Evolutionary conservation across 192 early-diverging fungal genomes (phyloP), one percentile per base, ranked within the genome.

Genomic region (Anaeromyces robustus): DNA sequence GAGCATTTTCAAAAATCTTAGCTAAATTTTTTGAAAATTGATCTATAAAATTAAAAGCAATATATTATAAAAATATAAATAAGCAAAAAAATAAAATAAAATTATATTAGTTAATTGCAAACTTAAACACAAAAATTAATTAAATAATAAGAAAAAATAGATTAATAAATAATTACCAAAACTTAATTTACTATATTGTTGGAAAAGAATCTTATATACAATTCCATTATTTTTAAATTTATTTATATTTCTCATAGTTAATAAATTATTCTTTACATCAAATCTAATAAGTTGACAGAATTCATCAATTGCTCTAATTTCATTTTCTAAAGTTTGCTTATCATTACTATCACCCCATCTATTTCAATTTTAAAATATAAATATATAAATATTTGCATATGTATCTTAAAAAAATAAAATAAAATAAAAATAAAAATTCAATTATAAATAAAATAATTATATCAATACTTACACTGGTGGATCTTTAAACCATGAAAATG

Each of bases 1-100:
- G 84, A 0, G 84, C 88, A 29, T 88, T 86, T 12, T 32, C 17
- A 18, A 86, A 37, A 13, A 85, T 79, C 0, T 87, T 85, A 30
- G 79, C 14, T 12, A 80, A 14, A 82, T 83, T 37, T n/a, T 83
- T 30, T 22, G 79, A 13, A 68, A 83, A 52, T 52, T 52, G 77
- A 17, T 83, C 82, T 43, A 30, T 18, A 29, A 29, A 13, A 81
- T 2, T 22, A 16, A n/a, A n/a, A n/a, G n/a, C n/a, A n/a, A n/a
- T n/a, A n/a, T n/a, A n/a, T n/a, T n/a, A n/a, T n/a, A n/a, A n/a
- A n/a, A n/a, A n/a, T n/a, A n/a, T n/a, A n/a, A n/a, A n/a, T n/a
- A n/a, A n/a, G n/a, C n/a, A n/a, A n/a, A n/a, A n/a, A 31, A 30
- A 22, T 81, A 28, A 14, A 80, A 29, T 12, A 81, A 39, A 43